These are phyloP conservation scores for Lobosporangium transversale DNA, from an alignment of 192 early-diverging fungal genomes.

Conservation along the genomic window DNA sequence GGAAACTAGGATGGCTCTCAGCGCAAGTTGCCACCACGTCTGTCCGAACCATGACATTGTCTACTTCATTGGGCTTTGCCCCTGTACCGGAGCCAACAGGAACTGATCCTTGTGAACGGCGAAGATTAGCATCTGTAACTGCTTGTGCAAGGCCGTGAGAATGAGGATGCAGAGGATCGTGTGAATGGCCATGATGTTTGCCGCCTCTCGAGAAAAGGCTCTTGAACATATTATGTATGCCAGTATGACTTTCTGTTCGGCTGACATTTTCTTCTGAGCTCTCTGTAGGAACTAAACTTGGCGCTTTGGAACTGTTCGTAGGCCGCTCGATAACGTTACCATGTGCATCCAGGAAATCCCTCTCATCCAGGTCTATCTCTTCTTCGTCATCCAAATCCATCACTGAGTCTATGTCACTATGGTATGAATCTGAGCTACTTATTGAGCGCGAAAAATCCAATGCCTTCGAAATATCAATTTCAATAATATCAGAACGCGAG, in stretches of 20 bases:
- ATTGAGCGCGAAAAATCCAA: constrained; percentile 38
- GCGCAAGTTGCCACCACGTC: constrained; percentile 55
- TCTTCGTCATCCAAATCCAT: constrained; percentile 48
- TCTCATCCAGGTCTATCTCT: constrained; percentile 16
- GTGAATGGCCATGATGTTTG: background rate
- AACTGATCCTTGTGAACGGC: constrained; percentile 34
- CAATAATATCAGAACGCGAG: constrained; percentile 70
- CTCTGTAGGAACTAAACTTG: constrained; percentile 34
- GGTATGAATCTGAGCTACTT: constrained; percentile 12
- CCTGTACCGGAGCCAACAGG: background rate
- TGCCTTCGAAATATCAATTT: constrained; percentile 72
- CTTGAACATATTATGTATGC: constrained; percentile 40
- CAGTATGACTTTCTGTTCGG: constrained; percentile 29
- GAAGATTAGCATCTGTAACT: constrained; percentile 25
- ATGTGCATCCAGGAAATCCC: constrained; percentile 44
- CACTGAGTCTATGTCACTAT: constrained; percentile 50
- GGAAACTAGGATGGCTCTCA: constrained; percentile 58
- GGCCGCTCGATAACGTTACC: constrained; percentile 45
- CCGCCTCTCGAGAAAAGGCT: constrained; percentile 32
- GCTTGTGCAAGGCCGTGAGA: constrained; percentile 17
- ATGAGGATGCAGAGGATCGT: constrained; percentile 13
- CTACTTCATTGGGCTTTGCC: constrained; percentile 18
- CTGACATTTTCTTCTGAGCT: constrained; percentile 24
- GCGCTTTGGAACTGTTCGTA: constrained; percentile 16
- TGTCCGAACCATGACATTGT: constrained; percentile 45